phyloP scores from a whole-genome alignment of 768 basidiomycete species.

The Russula sp. region DNA sequence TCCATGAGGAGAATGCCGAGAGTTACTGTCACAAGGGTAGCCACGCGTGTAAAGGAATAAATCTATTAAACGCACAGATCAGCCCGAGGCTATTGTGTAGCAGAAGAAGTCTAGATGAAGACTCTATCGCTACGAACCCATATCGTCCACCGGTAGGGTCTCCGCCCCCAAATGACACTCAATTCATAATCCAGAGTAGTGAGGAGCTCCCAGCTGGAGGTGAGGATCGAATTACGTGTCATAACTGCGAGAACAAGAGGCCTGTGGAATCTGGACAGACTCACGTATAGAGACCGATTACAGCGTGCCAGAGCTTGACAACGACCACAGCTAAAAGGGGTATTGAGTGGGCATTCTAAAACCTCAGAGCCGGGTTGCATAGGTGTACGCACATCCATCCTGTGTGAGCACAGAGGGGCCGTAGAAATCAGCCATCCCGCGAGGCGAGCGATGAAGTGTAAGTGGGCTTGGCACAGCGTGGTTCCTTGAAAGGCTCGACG shows the following conservation, averaged over 20 bases:
- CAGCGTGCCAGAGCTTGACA: slow-evolving; percentile 6
- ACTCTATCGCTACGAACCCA: background rate
- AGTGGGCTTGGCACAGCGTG: background rate
- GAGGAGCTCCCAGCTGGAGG: background rate
- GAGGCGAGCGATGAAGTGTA: background rate
- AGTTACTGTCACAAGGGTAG: background rate
- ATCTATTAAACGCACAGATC: background rate
- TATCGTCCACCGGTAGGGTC: background rate
- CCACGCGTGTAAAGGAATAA: background rate
- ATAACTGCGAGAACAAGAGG: too few relatives aligned
- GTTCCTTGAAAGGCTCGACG: too few relatives aligned
- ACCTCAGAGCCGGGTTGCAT: background rate
- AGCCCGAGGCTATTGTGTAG: background rate
- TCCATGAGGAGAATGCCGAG: background rate
- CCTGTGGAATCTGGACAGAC: background rate
- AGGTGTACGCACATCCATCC: background rate
- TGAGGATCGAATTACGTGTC: background rate
- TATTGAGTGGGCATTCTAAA: too few relatives aligned
- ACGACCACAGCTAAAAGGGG: background rate
- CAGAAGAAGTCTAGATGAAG: background rate
- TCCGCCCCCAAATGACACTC: background rate
- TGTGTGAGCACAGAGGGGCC: background rate
- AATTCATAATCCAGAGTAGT: background rate
- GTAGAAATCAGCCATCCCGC: background rate
- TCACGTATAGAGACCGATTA: slow-evolving; percentile 4